These are phyloP conservation scores for Citrus mangshanensis DNA, from an alignment of 345 rosid genomes.

Conservation along the genomic window DNA sequence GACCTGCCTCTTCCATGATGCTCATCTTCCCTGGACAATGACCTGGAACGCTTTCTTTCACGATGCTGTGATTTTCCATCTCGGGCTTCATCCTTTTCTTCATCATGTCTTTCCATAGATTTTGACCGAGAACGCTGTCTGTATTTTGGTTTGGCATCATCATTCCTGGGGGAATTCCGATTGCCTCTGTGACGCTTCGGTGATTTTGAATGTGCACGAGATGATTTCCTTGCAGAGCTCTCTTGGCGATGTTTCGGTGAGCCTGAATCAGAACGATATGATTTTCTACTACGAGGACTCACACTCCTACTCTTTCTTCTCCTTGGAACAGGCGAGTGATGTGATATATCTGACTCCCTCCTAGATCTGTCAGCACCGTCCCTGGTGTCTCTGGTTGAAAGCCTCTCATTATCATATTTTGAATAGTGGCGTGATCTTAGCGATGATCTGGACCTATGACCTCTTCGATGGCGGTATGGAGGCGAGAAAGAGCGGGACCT, in stretches of 20 bases:
- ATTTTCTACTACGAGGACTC: constrained; percentile 64
- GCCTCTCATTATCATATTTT: constrained; percentile 57
- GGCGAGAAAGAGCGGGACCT: constrained; percentile 79
- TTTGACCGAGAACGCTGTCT: constrained; percentile 57
- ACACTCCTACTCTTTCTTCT: constrained; percentile 72
- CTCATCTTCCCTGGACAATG: constrained; percentile 48
- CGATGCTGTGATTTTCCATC: constrained; percentile 40
- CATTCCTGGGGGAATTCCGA: constrained; percentile 53
- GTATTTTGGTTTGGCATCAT: constrained; percentile 34
- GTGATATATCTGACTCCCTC: constrained; percentile 49
- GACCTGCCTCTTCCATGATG: constrained; percentile 34
- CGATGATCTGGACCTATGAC: constrained; percentile 72
- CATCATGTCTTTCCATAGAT: constrained; percentile 45
- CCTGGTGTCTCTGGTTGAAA: constrained; percentile 55
- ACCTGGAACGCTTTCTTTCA: constrained; percentile 49
- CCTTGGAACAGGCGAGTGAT: constrained; percentile 52
- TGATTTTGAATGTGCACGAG: constrained; percentile 55
- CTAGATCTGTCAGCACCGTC: constrained; percentile 44
- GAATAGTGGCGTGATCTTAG: constrained; percentile 47
- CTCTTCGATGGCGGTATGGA: constrained; percentile 51
- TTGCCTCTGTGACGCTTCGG: constrained; percentile 52
- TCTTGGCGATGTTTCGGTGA: constrained; percentile 47
- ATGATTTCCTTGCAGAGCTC: constrained; percentile 36
- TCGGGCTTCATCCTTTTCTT: constrained; percentile 32
- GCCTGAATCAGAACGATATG: constrained; percentile 44